These are phyloP conservation scores for Lecanicillium sp. DNA, from an alignment of 2,329 filamentous ascomycete genomes.

Conservation along the genomic window DNA sequence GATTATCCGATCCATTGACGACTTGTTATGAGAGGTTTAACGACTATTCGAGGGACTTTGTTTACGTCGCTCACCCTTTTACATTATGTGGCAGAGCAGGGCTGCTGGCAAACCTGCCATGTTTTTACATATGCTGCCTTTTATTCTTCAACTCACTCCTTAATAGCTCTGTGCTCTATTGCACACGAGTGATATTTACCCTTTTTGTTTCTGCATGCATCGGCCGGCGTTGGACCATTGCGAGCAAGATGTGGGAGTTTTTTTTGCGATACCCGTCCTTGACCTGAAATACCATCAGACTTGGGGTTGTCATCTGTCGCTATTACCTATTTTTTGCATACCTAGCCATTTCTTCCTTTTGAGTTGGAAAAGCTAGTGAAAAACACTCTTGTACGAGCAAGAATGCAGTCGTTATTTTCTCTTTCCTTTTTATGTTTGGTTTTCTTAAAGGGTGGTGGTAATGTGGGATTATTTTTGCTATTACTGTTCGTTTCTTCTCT, in stretches of 20 bases:
- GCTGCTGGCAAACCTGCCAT: conserved; percentile 9
- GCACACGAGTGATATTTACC: no score
- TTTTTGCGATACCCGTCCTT: no score
- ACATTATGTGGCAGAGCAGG: conserved; percentile 3
- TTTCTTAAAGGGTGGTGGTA: no score
- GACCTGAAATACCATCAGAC: no score
- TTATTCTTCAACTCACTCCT: background rate
- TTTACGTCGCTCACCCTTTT: no score
- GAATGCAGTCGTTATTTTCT: no score
- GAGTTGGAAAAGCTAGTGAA: no score
- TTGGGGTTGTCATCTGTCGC: no score
- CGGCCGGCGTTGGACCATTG: conserved; percentile 19
- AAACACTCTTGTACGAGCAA: no score
- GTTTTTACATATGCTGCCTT: conserved; percentile 3
- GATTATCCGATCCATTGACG: conserved; percentile 72
- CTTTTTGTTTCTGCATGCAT: background rate
- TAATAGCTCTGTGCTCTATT: background rate
- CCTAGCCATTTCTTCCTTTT: no score
- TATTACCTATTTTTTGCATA: no score
- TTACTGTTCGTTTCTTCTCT: conserved; percentile 18
- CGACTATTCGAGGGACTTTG: background rate
- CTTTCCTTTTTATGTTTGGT: background rate
- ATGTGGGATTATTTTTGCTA: conserved; percentile 16
- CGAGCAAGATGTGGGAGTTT: background rate
- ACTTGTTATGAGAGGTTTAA: conserved; percentile 53